Percentiles rank a stretch among this genome's conserved stretches.
These are phyloP conservation scores for Coffea canephora DNA, from an alignment of 257 asterid genomes.

Conservation along the genomic window DNA sequence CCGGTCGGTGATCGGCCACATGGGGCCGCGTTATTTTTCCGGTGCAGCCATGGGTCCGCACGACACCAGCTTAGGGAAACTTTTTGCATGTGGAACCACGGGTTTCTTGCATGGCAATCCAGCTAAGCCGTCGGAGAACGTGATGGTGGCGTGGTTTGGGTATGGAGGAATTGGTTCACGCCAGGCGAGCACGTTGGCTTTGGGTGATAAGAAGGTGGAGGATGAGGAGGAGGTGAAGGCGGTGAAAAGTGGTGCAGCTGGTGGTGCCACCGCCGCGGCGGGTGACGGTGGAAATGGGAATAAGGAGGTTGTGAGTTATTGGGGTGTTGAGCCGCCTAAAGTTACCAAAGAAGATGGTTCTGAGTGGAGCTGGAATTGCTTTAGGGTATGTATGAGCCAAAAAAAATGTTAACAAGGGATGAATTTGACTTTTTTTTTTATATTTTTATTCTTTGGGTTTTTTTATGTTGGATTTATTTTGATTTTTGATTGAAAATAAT, in stretches of 20 bases:
- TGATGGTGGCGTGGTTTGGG: slow-evolving; percentile 29
- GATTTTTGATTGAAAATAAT: too few relatives aligned
- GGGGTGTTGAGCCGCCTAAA: slow-evolving; percentile 65
- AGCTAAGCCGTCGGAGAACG: slow-evolving; percentile 20
- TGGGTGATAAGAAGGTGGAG: slow-evolving; percentile 40
- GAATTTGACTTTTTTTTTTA: neutral
- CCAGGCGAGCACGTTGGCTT: slow-evolving; percentile 45
- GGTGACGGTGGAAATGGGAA: slow-evolving; percentile 16
- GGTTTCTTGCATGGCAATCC: slow-evolving; percentile 15
- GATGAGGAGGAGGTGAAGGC: slow-evolving; percentile 18
- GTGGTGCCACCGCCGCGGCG: slow-evolving; percentile 13
- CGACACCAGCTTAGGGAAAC: slow-evolving; percentile 4
- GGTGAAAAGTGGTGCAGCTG: slow-evolving; percentile 14
- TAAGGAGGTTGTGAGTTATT: slow-evolving; percentile 53
- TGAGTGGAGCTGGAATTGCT: slow-evolving; percentile 75
- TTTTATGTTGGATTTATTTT: neutral
- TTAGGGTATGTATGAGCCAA: slow-evolving; percentile 41
- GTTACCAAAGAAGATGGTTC: slow-evolving; percentile 61
- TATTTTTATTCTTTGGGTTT: too few relatives aligned
- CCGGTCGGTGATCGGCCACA: slow-evolving; percentile 31
- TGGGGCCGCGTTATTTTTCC: slow-evolving; percentile 48
- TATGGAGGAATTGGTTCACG: slow-evolving; percentile 33
- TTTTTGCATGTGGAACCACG: slow-evolving; percentile 8
- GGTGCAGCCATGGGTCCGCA: slow-evolving; percentile 25
- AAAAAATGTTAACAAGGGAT: neutral